Conservation (phyloP, 352 stramenopile genomes). For the Pythium biforme region DNA sequence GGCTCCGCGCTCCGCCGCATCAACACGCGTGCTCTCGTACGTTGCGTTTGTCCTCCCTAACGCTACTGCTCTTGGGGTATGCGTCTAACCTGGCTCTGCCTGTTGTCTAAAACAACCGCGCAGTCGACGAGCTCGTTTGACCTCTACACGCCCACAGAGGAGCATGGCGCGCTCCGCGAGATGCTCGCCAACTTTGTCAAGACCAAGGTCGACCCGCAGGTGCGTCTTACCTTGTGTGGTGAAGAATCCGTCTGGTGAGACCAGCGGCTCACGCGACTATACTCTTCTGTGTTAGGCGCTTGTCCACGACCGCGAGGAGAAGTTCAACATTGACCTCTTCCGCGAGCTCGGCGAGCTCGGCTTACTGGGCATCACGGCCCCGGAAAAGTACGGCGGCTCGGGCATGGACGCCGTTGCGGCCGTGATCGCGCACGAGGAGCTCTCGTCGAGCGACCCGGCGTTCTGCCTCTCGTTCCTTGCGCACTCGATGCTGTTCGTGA, state of each 20-base stretch:
- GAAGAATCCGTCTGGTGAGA: too few relatives aligned
- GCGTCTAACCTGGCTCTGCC: constrained; percentile 1
- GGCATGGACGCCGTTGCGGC: constrained; percentile 95
- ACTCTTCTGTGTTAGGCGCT: constrained; percentile 57
- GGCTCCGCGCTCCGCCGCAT: constrained; percentile 13
- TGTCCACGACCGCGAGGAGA: constrained; percentile 95
- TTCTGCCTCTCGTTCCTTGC: constrained; percentile 98
- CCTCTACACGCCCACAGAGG: constrained; percentile 87
- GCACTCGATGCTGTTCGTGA: constrained; percentile 94
- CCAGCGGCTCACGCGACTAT: background rate
- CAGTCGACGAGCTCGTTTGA: constrained; percentile 41
- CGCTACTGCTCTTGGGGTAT: too few relatives aligned
- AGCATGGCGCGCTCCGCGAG: constrained; percentile 88
- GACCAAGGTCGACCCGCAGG: constrained; percentile 97
- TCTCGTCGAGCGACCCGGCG: constrained; percentile 96
- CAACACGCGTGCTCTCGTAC: constrained; percentile 22
- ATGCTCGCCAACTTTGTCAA: constrained; percentile 95
- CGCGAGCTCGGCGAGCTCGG: constrained; percentile 93
- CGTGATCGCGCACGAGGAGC: constrained; percentile 94
- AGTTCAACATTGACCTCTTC: constrained; percentile 97
- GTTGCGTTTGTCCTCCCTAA: background rate
- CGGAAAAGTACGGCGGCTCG: constrained; percentile 94
- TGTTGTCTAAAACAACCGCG: too few relatives aligned
- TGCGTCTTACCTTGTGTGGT: constrained; percentile 4
- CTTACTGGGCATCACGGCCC: constrained; percentile 95